These are phyloP conservation scores for Cephalotrichum gorgonifer DNA, from an alignment of 2,329 filamentous ascomycete genomes.

Conservation along the genomic window DNA sequence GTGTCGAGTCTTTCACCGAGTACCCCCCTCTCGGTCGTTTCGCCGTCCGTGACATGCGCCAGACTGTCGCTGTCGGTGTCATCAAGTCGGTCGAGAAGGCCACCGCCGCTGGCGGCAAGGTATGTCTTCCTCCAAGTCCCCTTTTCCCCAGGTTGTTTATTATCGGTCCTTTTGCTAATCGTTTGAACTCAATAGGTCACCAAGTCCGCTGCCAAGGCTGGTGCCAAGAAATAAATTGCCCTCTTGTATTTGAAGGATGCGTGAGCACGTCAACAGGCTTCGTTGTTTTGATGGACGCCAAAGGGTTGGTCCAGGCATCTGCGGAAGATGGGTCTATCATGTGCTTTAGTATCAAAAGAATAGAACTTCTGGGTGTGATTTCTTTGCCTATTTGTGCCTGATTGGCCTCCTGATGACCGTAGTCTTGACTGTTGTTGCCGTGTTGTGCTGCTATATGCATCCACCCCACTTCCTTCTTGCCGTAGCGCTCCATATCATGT, in stretches of 20 bases:
- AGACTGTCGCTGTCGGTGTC: conserved; percentile 87
- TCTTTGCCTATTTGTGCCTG: background rate
- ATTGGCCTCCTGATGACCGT: background rate
- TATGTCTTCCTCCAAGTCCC: conserved; percentile 21
- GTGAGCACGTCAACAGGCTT: conserved; percentile 5
- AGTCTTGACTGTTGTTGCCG: no score
- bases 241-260: conserved; percentile 29
- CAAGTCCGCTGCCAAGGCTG: conserved; percentile 63
- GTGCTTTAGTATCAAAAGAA: conserved; percentile 34
- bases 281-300: conserved; percentile 2
- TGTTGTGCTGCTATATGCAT: no score
- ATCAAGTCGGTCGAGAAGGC: conserved; percentile 78
- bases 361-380: conserved; percentile 28
- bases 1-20: conserved; percentile 99
- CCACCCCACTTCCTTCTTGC: no score
- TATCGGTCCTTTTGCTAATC: background rate
- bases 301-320: conserved; percentile 24
- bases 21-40: conserved; percentile 99
- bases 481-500: no score
- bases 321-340: conserved; percentile 28
- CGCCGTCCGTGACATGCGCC: conserved; percentile 97
- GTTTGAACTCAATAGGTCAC: conserved; percentile 36
- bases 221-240: conserved; percentile 56
- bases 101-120: conserved; percentile 46
- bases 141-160: conserved; percentile 5